These are phyloP conservation scores for Colletotrichum neosansevieriae DNA, from an alignment of 2,329 filamentous ascomycete species.

Conservation along the genomic window DNA sequence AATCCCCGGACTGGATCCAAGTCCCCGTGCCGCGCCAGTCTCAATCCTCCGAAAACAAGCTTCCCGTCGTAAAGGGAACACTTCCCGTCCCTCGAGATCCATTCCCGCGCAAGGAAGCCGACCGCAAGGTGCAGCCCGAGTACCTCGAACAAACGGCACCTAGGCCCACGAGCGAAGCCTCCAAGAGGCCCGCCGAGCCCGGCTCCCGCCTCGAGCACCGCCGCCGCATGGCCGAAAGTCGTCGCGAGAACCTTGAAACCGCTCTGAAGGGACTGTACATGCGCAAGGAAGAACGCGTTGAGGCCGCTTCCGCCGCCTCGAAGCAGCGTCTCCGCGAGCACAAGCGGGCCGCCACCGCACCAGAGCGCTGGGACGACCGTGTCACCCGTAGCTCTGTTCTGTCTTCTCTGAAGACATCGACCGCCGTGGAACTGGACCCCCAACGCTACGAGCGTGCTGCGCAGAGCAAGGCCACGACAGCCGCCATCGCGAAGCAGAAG, in stretches of 20 bases:
- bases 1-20: constrained; percentile 89
- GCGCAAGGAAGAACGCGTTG: constrained; percentile 68
- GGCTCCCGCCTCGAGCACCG: constrained; percentile 69
- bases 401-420: constrained; percentile 61
- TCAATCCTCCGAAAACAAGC: constrained; percentile 70
- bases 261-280: constrained; percentile 77
- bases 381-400: constrained; percentile 78
- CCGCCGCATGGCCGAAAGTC: constrained; percentile 75
- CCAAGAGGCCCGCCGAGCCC: constrained; percentile 51
- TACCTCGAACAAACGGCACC: constrained; percentile 74
- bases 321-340: constrained; percentile 59
- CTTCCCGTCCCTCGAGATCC: constrained; percentile 86
- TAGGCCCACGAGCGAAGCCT: constrained; percentile 58
- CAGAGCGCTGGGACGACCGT: constrained; percentile 80
- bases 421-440: constrained; percentile 70
- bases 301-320: constrained; percentile 54
- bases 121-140: constrained; percentile 69
- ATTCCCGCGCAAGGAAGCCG: constrained; percentile 70
- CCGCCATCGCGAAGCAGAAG: constrained; percentile 61
- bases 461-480: constrained; percentile 54
- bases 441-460: constrained; percentile 67
- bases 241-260: constrained; percentile 78
- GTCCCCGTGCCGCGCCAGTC: constrained; percentile 83
- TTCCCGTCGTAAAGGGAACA: constrained; percentile 74
- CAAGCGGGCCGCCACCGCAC: constrained; percentile 65